Percentiles rank a stretch among this genome's conserved stretches.
phyloP scores from a whole-genome alignment of 2,329 filamentous ascomycete species.

The Thermomyces lanuginosus region DNA sequence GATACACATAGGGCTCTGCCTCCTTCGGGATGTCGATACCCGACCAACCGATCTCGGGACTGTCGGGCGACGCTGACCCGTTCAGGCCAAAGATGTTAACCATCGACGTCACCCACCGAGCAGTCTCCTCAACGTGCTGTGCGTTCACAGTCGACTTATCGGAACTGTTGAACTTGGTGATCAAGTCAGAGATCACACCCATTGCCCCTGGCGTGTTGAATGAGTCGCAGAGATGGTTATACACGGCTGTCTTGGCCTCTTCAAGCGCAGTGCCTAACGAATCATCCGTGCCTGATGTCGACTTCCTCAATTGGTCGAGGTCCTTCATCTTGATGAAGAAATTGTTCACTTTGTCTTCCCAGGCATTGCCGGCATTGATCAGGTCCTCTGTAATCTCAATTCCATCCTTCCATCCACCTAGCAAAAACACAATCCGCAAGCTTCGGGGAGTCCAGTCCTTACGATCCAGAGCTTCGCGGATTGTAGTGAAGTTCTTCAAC shows the following conservation, averaged over 20 bases:
- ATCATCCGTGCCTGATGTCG: slow-evolving; percentile 17
- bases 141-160: slow-evolving; percentile 31
- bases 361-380: slow-evolving; percentile 54
- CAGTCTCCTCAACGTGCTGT: slow-evolving; percentile 38
- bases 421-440: slow-evolving; percentile 70
- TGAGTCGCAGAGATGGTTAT: slow-evolving; percentile 58
- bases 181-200: slow-evolving; percentile 58
- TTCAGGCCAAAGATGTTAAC: slow-evolving; percentile 68
- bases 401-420: slow-evolving; percentile 79
- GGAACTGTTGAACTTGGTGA: slow-evolving; percentile 56
- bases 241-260: slow-evolving; percentile 39
- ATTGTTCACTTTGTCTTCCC: slow-evolving; percentile 65
- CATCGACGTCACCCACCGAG: slow-evolving; percentile 67
- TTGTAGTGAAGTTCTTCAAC: slow-evolving; percentile 90
- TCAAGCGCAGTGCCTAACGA: slow-evolving; percentile 35
- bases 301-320: slow-evolving; percentile 16
- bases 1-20: slow-evolving; percentile 45
- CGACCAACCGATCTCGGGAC: slow-evolving; percentile 43
- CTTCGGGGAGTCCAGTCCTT: slow-evolving; percentile 61
- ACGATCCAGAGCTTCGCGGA: slow-evolving; percentile 57
- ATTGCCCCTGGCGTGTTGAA: slow-evolving; percentile 75
- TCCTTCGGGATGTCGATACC: slow-evolving; percentile 46
- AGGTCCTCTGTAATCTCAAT: slow-evolving; percentile 81
- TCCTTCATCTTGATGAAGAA: slow-evolving; percentile 47
- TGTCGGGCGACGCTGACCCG: slow-evolving; percentile 20